A percentile compares a stretch with the other conserved stretches of the same genome.
Evolutionary conservation across 2,329 filamentous ascomycete genomes (phyloP).

Genomic region (Fusarium piperis): DNA sequence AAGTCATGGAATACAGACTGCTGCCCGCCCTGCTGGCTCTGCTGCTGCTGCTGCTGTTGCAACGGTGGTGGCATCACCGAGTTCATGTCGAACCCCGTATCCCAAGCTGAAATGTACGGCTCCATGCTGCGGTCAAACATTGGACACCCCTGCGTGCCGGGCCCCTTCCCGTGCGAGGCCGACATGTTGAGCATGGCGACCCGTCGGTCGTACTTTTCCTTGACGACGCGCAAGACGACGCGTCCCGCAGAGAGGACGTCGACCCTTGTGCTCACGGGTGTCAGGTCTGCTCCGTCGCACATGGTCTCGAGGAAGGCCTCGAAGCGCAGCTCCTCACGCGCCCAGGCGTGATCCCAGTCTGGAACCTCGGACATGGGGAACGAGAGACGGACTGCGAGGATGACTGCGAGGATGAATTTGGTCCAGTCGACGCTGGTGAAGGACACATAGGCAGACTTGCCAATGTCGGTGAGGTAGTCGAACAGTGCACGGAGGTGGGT

Average conservation of each 20-base stretch:
- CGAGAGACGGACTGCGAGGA: slow-evolving; percentile 58
- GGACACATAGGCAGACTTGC: slow-evolving; percentile 45
- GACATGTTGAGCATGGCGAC: slow-evolving; percentile 44
- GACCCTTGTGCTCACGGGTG: slow-evolving; percentile 43
- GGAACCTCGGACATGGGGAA: slow-evolving; percentile 54
- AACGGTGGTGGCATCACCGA: slow-evolving; percentile 7
- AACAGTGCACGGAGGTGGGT: slow-evolving; percentile 45
- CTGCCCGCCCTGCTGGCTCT: slow-evolving; percentile 20
- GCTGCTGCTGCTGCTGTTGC: slow-evolving; percentile 25
- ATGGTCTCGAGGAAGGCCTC: slow-evolving; percentile 52
- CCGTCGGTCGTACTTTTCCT: slow-evolving; percentile 56
- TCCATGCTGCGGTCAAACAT: slow-evolving; percentile 63
- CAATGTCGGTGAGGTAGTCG: slow-evolving; percentile 44
- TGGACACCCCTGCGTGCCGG: slow-evolving; percentile 52
- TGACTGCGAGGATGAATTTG: slow-evolving; percentile 52
- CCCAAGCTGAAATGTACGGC: slow-evolving; percentile 57
- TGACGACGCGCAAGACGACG: slow-evolving; percentile 58
- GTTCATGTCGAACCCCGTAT: slow-evolving; percentile 46
- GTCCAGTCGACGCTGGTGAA: slow-evolving; percentile 57
- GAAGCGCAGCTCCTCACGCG: slow-evolving; percentile 52
- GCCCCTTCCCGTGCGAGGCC: neutral
- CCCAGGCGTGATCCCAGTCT: slow-evolving; percentile 49
- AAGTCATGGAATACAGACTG: slow-evolving; percentile 53
- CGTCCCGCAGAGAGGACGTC: slow-evolving; percentile 58
- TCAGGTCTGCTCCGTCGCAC: slow-evolving; percentile 39